A percentile compares a stretch with the other conserved stretches of the same genome.
These are phyloP conservation scores for Pythium coloratum DNA, from an alignment of 352 stramenopile genomes.

Conservation along the genomic window DNA sequence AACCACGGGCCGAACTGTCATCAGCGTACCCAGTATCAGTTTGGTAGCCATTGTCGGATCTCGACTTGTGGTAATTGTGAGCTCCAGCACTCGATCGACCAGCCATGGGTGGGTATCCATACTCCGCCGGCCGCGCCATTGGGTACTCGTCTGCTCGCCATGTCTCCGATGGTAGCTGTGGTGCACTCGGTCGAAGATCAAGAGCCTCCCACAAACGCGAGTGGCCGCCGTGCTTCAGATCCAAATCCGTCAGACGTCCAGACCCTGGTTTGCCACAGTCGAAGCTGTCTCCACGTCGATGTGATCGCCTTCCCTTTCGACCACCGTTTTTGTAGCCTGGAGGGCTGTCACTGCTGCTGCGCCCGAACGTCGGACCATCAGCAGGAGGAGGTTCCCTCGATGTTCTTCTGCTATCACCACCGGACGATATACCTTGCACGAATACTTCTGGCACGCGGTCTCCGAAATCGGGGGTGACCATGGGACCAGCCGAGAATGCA, in stretches of 20 bases:
- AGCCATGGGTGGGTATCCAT: conserved; percentile 3
- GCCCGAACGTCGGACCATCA: conserved; percentile 9
- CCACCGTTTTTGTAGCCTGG: conserved; percentile 5
- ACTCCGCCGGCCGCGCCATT: conserved; percentile 5
- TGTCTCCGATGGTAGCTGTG: conserved; percentile 29
- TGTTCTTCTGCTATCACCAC: not conserved
- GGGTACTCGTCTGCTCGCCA: conserved; percentile 20
- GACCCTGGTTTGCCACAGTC: conserved; percentile 30
- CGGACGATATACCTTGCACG: conserved; percentile 5
- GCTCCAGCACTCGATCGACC: not conserved
- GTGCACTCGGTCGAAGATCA: conserved; percentile 50
- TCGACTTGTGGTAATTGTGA: conserved; percentile 11
- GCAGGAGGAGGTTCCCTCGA: not conserved
- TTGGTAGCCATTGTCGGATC: conserved; percentile 13
- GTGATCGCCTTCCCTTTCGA: conserved; percentile 13
- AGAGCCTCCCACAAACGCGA: conserved; percentile 48
- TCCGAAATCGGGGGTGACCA: not conserved
- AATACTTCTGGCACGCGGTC: conserved; percentile 7
- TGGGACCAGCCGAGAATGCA: not conserved
- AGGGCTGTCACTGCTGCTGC: conserved; percentile 15
- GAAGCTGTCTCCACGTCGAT: conserved; percentile 51
- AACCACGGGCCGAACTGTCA: not conserved
- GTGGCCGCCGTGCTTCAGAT: conserved; percentile 41
- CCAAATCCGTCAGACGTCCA: conserved; percentile 16
- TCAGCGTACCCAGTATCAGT: not conserved